Evolutionary conservation across 2,329 filamentous ascomycete species (phyloP), one percentile per base, ranked within the genome.

Genomic region (Conoideocrella luteorostrata): DNA sequence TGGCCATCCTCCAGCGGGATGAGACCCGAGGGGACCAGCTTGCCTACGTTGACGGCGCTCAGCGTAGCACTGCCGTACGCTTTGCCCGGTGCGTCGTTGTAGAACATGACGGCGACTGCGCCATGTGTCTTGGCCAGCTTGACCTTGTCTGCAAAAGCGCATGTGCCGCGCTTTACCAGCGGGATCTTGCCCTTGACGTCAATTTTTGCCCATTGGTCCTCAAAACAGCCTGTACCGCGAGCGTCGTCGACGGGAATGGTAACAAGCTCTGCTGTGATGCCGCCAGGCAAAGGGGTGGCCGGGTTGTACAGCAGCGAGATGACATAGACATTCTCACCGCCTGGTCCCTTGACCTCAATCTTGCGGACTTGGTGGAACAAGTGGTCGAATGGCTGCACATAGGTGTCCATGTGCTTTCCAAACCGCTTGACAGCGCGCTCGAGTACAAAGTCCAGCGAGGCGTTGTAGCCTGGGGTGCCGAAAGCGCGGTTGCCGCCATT

Each of bases 401-500:
- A 62, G 11, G 68, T 73, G 50, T 73, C 61, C 35, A 73, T 61
- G 38, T 70, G 54, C 39, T 66, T 60, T 43, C 56, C 56, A 47
- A 70, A 67, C 18, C 64, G 61, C 24, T 51, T 62, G 47, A 60
- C 50, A 11, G 64, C 57, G 11, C 71, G 70, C 42, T 71, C 69
- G 5, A 77, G 63, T 45, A 82, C 62, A 53, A 74, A 81, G 51
- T 82, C 74, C 15, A 75, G 59, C 0, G 77, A 80, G 2, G 75
- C 77, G 40, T 70, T 68, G 65, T 72, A 82, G 12, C 78, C 78
- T 1, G 76, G 74, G 9, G 74, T 62, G 12, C 78, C 78, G 46
- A 78, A 80, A 5, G 78, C 78, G 40, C 78, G 69, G 58, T 79
- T 80, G 13, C 77, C 77, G 30, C 74, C 75, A 52, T 82, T 74